These are phyloP conservation scores for Isatis tinctoria DNA, from an alignment of 345 rosid species.

Conservation along the genomic window DNA sequence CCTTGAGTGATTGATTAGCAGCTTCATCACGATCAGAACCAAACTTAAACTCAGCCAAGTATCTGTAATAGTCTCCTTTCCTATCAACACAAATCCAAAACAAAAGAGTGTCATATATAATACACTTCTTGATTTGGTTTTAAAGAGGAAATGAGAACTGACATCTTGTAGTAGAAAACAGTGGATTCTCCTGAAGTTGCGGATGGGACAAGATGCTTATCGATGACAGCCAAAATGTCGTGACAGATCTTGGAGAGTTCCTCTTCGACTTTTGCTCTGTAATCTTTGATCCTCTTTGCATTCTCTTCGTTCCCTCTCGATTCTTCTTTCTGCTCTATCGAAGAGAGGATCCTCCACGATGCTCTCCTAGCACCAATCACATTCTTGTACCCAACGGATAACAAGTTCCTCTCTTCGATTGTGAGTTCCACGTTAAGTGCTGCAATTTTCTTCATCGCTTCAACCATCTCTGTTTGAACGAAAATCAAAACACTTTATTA, in stretches of 20 bases:
- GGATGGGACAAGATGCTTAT: slow-evolving; percentile 60
- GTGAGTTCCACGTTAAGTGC: slow-evolving; percentile 68
- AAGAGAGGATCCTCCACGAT: slow-evolving; percentile 65
- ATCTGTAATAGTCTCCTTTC: slow-evolving; percentile 61
- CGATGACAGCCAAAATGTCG: slow-evolving; percentile 55
- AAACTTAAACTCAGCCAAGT: slow-evolving; percentile 53
- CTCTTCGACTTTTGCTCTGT: slow-evolving; percentile 65
- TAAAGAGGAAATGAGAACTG: background rate
- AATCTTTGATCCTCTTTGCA: slow-evolving; percentile 66
- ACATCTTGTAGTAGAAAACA: slow-evolving; percentile 78
- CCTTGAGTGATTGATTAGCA: slow-evolving; percentile 43
- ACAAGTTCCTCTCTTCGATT: slow-evolving; percentile 76
- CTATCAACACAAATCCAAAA: slow-evolving; percentile 18
- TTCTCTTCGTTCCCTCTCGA: slow-evolving; percentile 64
- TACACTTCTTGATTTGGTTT: background rate
- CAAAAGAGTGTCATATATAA: background rate
- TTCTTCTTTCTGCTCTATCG: slow-evolving; percentile 86
- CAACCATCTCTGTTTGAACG: slow-evolving; percentile 62
- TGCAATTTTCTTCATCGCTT: slow-evolving; percentile 77
- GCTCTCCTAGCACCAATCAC: slow-evolving; percentile 85
- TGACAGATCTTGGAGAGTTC: slow-evolving; percentile 69
- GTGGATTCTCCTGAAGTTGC: slow-evolving; percentile 72
- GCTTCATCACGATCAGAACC: slow-evolving; percentile 44
- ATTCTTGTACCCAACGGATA: slow-evolving; percentile 86
- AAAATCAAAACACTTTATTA: too few species aligned